Percentiles rank a stretch among this genome's conserved stretches.
phyloP scores from a whole-genome alignment of 176 grass and related monocot species.

The Eleusine coracana region DNA sequence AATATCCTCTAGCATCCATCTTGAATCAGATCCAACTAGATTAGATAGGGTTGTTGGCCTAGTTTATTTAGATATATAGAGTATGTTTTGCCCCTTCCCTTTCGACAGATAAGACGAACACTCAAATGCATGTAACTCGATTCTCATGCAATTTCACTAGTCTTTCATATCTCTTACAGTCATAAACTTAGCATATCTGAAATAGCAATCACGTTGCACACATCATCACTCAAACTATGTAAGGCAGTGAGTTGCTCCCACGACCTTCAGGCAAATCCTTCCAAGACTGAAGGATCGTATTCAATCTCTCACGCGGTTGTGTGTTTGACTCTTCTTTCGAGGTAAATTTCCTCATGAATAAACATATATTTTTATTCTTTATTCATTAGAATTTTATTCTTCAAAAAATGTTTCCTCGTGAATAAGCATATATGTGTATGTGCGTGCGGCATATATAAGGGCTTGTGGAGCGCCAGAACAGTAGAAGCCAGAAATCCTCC shows the following conservation, averaged over 20 bases:
- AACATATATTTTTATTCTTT: too few species aligned
- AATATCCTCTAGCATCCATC: neutral
- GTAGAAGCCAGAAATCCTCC: neutral
- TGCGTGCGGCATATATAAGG: neutral
- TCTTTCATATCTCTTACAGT: neutral
- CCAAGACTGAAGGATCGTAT: neutral
- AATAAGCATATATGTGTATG: neutral
- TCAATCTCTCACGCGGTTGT: slow-evolving; percentile 12
- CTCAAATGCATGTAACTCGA: neutral
- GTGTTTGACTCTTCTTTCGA: slow-evolving; percentile 23
- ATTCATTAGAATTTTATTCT: too few species aligned
- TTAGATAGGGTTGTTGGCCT: neutral
- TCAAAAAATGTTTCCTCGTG: neutral
- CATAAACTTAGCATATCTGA: neutral
- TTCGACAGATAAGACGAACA: neutral
- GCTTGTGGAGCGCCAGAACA: neutral
- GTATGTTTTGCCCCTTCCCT: neutral
- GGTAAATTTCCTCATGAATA: slow-evolving; percentile 18
- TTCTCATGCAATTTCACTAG: neutral
- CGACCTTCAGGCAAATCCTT: neutral
- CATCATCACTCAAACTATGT: too few species aligned
- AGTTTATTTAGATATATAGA: too few species aligned
- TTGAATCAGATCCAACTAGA: slow-evolving; percentile 4
- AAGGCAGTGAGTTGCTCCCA: neutral
- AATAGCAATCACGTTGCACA: too few species aligned